Conservation (phyloP, 202 grass and related monocot species). For the Schoenoplectus triqueter region DNA sequence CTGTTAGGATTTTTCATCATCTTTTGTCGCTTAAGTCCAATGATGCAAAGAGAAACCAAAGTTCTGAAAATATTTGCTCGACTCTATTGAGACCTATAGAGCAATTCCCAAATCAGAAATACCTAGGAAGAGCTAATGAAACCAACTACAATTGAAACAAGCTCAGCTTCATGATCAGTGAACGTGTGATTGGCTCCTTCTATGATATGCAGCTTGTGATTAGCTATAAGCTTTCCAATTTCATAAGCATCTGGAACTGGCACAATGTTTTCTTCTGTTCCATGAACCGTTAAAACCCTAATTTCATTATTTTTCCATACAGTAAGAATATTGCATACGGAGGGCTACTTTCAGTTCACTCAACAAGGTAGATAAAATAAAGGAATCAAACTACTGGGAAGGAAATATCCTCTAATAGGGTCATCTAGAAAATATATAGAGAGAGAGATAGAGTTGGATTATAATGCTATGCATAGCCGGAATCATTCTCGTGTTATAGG, state of each 20-base stretch:
- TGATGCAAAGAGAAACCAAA: not conserved
- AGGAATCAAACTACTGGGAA: not conserved
- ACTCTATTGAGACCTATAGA: not conserved
- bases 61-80: not conserved
- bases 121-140: constrained; percentile 59
- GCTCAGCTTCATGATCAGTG: constrained; percentile 58
- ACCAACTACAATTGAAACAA: constrained; percentile 52
- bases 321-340: constrained; percentile 3
- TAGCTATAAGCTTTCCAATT: constrained; percentile 67
- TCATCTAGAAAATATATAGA: not conserved
- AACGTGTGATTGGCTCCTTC: constrained; percentile 78
- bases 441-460: too few species aligned
- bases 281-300: constrained; percentile 82
- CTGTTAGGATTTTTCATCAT: not conserved
- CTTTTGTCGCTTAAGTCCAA: not conserved
- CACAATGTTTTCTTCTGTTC: constrained; percentile 62
- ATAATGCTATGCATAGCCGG: too few species aligned
- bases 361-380: not conserved
- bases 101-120: not conserved
- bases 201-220: constrained; percentile 70
- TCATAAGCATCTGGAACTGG: constrained; percentile 71
- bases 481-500: too few species aligned
- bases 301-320: not conserved
- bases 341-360: not conserved
- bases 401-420: not conserved